Conservation (phyloP, 2,329 filamentous ascomycete genomes). For the Zopfia rhizophila region DNA sequence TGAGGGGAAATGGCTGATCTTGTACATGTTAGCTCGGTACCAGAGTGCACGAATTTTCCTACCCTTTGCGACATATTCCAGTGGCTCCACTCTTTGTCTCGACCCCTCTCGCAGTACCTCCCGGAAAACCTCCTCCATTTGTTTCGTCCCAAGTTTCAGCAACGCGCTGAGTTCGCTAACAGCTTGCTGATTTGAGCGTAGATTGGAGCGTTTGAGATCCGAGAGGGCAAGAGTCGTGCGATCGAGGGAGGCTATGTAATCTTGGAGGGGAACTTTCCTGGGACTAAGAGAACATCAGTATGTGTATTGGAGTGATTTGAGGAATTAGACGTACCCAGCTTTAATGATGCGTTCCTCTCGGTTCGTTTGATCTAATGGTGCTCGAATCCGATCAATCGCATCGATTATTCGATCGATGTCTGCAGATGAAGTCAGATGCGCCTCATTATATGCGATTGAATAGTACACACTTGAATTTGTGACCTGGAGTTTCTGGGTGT, state of each 20-base stretch:
- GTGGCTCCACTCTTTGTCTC: constrained; percentile 78
- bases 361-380: constrained; percentile 92
- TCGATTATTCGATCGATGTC: constrained; percentile 87
- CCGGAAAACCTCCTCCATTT: constrained; percentile 86
- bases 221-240: constrained; percentile 84
- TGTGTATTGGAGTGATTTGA: not conserved
- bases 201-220: constrained; percentile 88
- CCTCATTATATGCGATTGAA: not conserved
- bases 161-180: constrained; percentile 82
- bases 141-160: constrained; percentile 80
- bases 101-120: constrained; percentile 82
- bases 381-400: constrained; percentile 87
- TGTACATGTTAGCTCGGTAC: constrained; percentile 24
- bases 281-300: constrained; percentile 62
- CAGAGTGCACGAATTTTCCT: constrained; percentile 44
- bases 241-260: constrained; percentile 90
- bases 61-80: constrained; percentile 93
- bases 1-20: constrained; percentile 79
- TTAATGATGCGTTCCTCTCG: constrained; percentile 92
- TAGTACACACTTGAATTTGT: constrained; percentile 75
- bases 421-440: constrained; percentile 50
- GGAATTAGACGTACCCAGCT: constrained; percentile 67
- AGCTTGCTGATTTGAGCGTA: constrained; percentile 90
- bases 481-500: constrained; percentile 89
- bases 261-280: constrained; percentile 80